Conservation (phyloP, 306 rosid species). For the Cucurbita moschata region DNA sequence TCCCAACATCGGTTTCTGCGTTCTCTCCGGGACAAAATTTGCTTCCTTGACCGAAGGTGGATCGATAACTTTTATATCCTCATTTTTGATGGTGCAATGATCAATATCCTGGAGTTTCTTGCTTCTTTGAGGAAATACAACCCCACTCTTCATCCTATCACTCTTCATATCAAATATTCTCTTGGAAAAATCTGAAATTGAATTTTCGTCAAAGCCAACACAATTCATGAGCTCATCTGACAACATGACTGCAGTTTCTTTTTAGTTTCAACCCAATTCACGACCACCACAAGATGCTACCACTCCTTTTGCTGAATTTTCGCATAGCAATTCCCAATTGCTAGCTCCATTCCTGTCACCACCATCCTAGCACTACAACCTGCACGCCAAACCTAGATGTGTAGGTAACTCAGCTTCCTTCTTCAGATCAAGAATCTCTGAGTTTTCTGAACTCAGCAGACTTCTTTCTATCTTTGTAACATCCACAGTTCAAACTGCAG, state of each 20-base stretch:
- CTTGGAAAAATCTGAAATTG: conserved; percentile 9
- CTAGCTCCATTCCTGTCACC: background rate
- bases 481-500: background rate
- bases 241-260: background rate
- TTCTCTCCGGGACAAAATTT: background rate
- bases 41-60: conserved; percentile 15
- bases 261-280: background rate
- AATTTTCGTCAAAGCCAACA: background rate
- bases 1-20: conserved; percentile 16
- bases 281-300: background rate
- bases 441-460: conserved; percentile 12
- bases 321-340: background rate
- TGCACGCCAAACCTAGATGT: conserved; percentile 15
- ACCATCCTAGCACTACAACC: background rate
- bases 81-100: background rate
- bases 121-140: background rate
- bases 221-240: conserved; percentile 4
- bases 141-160: conserved; percentile 17
- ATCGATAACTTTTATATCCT: background rate
- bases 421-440: conserved; percentile 10
- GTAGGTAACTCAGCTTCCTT: background rate
- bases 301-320: background rate
- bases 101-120: background rate
- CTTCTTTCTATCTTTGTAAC: background rate
- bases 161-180: background rate